A percentile compares a stretch with the other conserved stretches of the same genome.
Conservation (phyloP, 2,329 filamentous ascomycete genomes). For the Parastagonospora nodorum region DNA sequence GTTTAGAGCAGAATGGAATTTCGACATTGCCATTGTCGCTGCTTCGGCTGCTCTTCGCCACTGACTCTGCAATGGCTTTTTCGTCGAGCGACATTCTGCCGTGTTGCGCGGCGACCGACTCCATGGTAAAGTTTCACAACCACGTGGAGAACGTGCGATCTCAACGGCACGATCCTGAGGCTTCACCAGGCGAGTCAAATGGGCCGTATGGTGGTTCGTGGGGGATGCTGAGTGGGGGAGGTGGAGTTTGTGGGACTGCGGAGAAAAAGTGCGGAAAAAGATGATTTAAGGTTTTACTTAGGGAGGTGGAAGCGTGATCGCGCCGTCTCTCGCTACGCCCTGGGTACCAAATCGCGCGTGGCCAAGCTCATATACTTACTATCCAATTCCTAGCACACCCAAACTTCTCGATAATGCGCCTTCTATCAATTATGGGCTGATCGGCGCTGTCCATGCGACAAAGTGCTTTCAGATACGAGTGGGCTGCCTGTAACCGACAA, state of each 20-base stretch:
- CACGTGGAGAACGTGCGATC: neutral
- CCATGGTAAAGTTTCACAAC: neutral
- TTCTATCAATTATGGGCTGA: constrained; percentile 1
- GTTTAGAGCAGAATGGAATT: constrained; percentile 2
- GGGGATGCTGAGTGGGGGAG: neutral
- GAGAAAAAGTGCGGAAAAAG: too few species aligned
- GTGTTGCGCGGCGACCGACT: neutral
- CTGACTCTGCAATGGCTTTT: constrained; percentile 18
- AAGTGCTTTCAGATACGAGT: constrained; percentile 1
- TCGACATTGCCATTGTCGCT: constrained; percentile 15
- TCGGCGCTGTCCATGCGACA: constrained; percentile 5
- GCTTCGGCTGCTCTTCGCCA: constrained; percentile 15
- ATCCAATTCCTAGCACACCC: neutral
- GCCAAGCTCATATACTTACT: neutral
- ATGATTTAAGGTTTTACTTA: too few species aligned
- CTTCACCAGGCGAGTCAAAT: neutral
- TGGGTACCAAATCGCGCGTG: too few species aligned
- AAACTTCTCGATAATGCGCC: constrained; percentile 2
- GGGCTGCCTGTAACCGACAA: constrained; percentile 4
- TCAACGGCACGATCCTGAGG: constrained; percentile 5
- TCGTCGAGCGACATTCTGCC: constrained; percentile 14
- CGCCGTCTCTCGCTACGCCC: too few species aligned
- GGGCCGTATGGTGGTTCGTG: neutral
- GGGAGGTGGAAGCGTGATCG: too few species aligned
- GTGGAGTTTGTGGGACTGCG: neutral